Base-by-base conservation (phyloP, 164 flowering plant species). In the Houttuynia cordata region DNA sequence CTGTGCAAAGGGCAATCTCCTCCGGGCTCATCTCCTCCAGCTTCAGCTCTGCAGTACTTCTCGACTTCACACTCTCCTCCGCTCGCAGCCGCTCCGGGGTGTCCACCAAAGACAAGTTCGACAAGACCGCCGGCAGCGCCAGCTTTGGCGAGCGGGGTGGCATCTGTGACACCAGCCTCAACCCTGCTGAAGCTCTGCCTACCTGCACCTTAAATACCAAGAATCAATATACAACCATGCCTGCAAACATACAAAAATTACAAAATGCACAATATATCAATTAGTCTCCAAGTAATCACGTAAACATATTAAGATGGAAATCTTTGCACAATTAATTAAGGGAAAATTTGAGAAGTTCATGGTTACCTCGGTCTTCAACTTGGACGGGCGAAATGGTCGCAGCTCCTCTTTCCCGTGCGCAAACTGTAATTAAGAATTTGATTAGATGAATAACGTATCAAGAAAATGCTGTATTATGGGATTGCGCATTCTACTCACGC, bases 371-470 rank as follows among this genome's bases (percentile, higher is more conserved):
- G 37, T 7, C 40, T 45, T 61, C 18, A 6, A 13, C 56, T 37
- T 52, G 34, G 55, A 23, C 19, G 24, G 55, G 22, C 63, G 56
- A 15, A 55, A 24, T 51, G 63, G 63, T 61, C 63, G 56, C 42
- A 61, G 19, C 19, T 51, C 63, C 56, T 61, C 56, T 51, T 61
- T 61, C 42, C 63, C 63, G 42, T 61, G 63, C 7, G 63, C 55
- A 47, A 52, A 61, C 63, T 61, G 56, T n/a, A n/a, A 30, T 18
- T 15, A 24, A 23, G 24, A 24, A 20, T 18, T 14, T 50, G 51
- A 21, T 10, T 8, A 39, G n/a, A n/a, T n/a, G n/a, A n/a, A n/a
- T n/a, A n/a, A n/a, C n/a, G n/a, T n/a, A n/a, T n/a, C n/a, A n/a
- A n/a, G n/a, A n/a, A n/a, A n/a, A n/a, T n/a, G n/a, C n/a, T n/a